phyloP scores from a whole-genome alignment of 352 stramenopile genomes.

The Pythium rishiriense region DNA sequence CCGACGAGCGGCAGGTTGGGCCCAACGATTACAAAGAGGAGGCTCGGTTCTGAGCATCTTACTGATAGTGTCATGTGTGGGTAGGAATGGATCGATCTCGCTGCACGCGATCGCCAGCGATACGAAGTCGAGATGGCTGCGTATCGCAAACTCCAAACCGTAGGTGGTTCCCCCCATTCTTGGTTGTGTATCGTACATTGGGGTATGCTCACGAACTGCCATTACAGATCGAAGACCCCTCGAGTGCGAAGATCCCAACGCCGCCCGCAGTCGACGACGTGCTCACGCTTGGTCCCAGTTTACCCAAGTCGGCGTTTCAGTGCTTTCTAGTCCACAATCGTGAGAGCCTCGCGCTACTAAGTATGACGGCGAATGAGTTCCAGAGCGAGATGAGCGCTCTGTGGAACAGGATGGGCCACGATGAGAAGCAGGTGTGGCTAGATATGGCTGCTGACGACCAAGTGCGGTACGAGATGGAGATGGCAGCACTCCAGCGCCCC shows the following conservation, averaged over 20 bases:
- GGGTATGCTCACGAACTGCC: not conserved
- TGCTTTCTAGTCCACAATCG: slow-evolving; percentile 61
- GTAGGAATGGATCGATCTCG: slow-evolving; percentile 50
- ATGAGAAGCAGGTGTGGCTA: slow-evolving; percentile 50
- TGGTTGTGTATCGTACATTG: not conserved
- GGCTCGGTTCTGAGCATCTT: not conserved
- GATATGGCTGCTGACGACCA: slow-evolving; percentile 49
- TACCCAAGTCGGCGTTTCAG: slow-evolving; percentile 57
- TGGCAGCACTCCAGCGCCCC: slow-evolving; percentile 49
- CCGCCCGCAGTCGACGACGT: not conserved
- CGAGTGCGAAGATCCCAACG: not conserved
- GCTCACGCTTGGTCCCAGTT: not conserved
- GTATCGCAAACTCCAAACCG: slow-evolving; percentile 31
- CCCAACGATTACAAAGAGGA: too few species aligned
- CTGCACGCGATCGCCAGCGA: slow-evolving; percentile 44
- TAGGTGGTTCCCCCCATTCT: slow-evolving; percentile 4
- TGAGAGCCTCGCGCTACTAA: slow-evolving; percentile 49
- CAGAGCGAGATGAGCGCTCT: slow-evolving; percentile 53
- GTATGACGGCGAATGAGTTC: slow-evolving; percentile 60
- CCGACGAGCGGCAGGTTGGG: slow-evolving; percentile 43
- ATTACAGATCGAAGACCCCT: not conserved
- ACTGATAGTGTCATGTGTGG: not conserved
- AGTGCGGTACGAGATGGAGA: slow-evolving; percentile 45
- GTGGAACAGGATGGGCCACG: slow-evolving; percentile 44
- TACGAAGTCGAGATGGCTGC: slow-evolving; percentile 52